Evolutionary conservation across 768 basidiomycete genomes (phyloP).

Genomic region (Sutorius australiensis): DNA sequence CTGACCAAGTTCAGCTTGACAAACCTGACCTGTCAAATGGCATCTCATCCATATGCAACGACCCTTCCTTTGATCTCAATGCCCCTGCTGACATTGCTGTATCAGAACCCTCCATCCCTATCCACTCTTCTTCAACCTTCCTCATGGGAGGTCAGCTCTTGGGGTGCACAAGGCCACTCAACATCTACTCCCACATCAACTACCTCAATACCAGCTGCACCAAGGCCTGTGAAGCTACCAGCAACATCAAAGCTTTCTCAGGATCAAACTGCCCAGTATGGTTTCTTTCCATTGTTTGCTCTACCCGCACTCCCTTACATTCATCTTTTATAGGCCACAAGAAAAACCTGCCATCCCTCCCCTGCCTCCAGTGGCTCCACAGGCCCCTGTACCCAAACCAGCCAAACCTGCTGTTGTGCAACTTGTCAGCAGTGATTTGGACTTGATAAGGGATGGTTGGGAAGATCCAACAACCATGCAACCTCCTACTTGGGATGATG

Average conservation of each 20-base stretch:
- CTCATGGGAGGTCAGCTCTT: constrained; percentile 32
- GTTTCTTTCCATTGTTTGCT: not conserved
- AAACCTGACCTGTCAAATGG: constrained; percentile 18
- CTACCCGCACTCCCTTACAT: not conserved
- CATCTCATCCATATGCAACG: constrained; percentile 5
- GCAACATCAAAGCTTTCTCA: constrained; percentile 78
- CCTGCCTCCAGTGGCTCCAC: constrained; percentile 29
- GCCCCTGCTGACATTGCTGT: constrained; percentile 11
- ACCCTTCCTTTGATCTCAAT: constrained; percentile 12
- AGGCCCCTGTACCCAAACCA: constrained; percentile 17
- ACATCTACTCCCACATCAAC: constrained; percentile 20
- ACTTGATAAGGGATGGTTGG: constrained; percentile 45
- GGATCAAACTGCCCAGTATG: constrained; percentile 74
- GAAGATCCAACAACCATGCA: constrained; percentile 74
- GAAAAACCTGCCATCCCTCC: constrained; percentile 55
- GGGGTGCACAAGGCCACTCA: constrained; percentile 37
- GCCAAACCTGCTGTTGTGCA: constrained; percentile 26
- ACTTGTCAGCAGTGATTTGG: constrained; percentile 30
- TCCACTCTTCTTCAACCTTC: constrained; percentile 31
- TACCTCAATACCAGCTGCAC: constrained; percentile 14
- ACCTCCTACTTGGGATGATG: constrained; percentile 69
- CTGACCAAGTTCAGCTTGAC: constrained; percentile 11
- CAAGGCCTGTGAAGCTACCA: constrained; percentile 49
- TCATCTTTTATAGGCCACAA: constrained; percentile 45
- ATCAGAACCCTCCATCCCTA: constrained; percentile 7